Conservation (phyloP, 176 grass and related monocot species). For the Aegilops bicornis region DNA sequence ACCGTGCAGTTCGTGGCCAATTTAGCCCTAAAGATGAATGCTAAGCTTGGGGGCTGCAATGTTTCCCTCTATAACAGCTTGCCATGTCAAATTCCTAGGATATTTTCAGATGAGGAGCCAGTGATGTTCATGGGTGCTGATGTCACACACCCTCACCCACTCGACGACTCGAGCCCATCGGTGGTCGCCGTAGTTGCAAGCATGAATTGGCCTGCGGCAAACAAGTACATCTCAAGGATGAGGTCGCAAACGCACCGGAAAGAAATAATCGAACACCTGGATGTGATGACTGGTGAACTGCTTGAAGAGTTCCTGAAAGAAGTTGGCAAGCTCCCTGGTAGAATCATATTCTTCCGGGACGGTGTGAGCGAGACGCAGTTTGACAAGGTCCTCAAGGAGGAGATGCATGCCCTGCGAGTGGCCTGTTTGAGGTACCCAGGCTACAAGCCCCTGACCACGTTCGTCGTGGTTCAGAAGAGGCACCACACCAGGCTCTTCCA, state of each 20-base stretch:
- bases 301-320: slow-evolving; percentile 72
- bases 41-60: slow-evolving; percentile 87
- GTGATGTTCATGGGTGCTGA: slow-evolving; percentile 96
- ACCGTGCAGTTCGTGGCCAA: slow-evolving; percentile 79
- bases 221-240: slow-evolving; percentile 92
- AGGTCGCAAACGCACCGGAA: slow-evolving; percentile 85
- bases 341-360: slow-evolving; percentile 92
- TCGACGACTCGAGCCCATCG: slow-evolving; percentile 82
- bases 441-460: slow-evolving; percentile 69
- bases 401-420: slow-evolving; percentile 68
- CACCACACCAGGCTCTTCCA: slow-evolving; percentile 88
- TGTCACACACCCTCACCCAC: slow-evolving; percentile 88
- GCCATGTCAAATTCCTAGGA: slow-evolving; percentile 66
- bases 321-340: slow-evolving; percentile 61
- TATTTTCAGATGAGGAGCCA: slow-evolving; percentile 67
- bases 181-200: slow-evolving; percentile 86
- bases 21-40: slow-evolving; percentile 87
- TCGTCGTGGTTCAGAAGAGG: slow-evolving; percentile 86
- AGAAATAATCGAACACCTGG: slow-evolving; percentile 83
- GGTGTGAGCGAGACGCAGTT: slow-evolving; percentile 91
- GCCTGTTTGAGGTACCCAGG: slow-evolving; percentile 49
- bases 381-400: slow-evolving; percentile 87
- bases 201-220: slow-evolving; percentile 85
- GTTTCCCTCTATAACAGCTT: slow-evolving; percentile 72
- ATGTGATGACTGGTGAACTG: slow-evolving; percentile 65